Conservation (phyloP, 2,329 filamentous ascomycete genomes). For the Colletotrichum caudatum region DNA sequence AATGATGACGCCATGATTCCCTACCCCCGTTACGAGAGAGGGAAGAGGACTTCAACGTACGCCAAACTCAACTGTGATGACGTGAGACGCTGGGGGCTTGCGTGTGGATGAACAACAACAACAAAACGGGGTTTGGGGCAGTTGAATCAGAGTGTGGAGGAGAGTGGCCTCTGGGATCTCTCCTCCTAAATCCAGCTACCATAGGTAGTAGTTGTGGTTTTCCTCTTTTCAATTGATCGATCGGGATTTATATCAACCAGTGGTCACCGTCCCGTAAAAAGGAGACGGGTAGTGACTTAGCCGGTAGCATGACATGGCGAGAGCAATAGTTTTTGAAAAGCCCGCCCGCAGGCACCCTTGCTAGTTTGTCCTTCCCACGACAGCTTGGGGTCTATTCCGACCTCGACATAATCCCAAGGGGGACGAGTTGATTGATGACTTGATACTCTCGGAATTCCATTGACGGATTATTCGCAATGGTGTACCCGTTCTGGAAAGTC, state of each 20-base stretch:
- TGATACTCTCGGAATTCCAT: not conserved
- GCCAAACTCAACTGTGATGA: constrained; percentile 31
- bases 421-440: not conserved
- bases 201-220: constrained; percentile 30
- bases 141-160: constrained; percentile 22
- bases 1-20: constrained; percentile 44
- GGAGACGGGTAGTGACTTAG: not conserved
- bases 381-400: not conserved
- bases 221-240: constrained; percentile 23
- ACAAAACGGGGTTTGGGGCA: constrained; percentile 30
- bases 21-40: constrained; percentile 27
- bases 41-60: constrained; percentile 18
- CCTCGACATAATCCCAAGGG: not conserved
- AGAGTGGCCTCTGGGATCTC: constrained; percentile 11
- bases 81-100: constrained; percentile 30
- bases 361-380: too few species aligned
- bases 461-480: not conserved
- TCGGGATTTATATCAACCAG: constrained; percentile 14
- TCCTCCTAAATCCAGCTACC: constrained; percentile 15
- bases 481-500: constrained; percentile 13
- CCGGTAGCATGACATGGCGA: constrained; percentile 16
- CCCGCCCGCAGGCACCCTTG: not conserved
- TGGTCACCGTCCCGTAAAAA: constrained; percentile 5
- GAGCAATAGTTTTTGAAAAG: not conserved
- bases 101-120: constrained; percentile 23